Evolutionary conservation across 441 rosid species (phyloP).

Genomic region (Sinapis alba): DNA sequence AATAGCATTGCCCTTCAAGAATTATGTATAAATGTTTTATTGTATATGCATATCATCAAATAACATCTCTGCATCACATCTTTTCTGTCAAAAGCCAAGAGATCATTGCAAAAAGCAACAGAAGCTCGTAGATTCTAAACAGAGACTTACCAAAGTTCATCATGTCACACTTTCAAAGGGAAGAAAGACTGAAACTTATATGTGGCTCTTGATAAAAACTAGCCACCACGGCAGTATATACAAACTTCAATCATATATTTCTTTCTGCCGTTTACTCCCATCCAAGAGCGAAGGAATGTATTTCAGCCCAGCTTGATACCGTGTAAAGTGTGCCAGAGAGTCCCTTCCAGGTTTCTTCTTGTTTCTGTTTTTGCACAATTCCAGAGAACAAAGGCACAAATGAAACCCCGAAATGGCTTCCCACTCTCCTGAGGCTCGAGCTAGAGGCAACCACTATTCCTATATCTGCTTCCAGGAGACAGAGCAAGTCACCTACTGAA

Average conservation of each 20-base stretch:
- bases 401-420: constrained; percentile 76
- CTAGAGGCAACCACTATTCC: constrained; percentile 89
- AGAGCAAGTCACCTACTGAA: constrained; percentile 83
- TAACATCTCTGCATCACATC: constrained; percentile 19
- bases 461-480: constrained; percentile 88
- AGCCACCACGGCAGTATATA: constrained; percentile 35
- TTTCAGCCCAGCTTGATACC: constrained; percentile 87
- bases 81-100: constrained; percentile 20
- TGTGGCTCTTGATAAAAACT: constrained; percentile 40
- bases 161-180: background rate
- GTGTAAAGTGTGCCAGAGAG: constrained; percentile 77
- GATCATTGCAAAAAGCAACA: background rate
- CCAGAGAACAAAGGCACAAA: constrained; percentile 75
- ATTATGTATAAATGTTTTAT: background rate
- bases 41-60: constrained; percentile 1
- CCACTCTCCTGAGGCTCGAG: constrained; percentile 79
- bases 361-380: constrained; percentile 73
- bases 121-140: background rate
- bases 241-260: constrained; percentile 18
- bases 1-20: background rate
- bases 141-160: background rate
- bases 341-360: constrained; percentile 59
- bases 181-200: background rate
- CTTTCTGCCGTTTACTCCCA: constrained; percentile 57
- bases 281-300: constrained; percentile 90